Conservation (phyloP, 176 grass and related monocot genomes). For the Dactylis glomerata region DNA sequence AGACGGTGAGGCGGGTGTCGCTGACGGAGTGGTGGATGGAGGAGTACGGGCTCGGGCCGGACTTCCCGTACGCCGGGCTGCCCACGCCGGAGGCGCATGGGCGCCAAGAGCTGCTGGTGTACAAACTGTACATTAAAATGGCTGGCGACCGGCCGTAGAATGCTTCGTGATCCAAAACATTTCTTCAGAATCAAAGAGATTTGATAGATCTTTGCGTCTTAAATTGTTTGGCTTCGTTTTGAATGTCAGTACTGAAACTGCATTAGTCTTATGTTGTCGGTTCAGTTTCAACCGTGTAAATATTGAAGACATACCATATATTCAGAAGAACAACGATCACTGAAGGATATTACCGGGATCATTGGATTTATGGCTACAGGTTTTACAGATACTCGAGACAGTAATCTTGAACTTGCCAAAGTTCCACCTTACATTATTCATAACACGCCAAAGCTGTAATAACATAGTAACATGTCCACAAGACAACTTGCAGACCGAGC, state of each 20-base stretch:
- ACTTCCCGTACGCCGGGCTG: slow-evolving; percentile 2
- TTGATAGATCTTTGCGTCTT: neutral
- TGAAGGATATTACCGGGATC: too few species aligned
- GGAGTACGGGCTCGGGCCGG: slow-evolving; percentile 22
- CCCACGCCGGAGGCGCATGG: neutral
- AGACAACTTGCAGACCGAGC: neutral
- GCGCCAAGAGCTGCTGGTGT: neutral
- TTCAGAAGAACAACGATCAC: too few species aligned
- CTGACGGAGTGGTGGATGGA: slow-evolving; percentile 41
- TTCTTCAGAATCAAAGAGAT: neutral
- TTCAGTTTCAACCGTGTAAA: too few species aligned
- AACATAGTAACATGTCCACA: neutral
- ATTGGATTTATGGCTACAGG: too few species aligned
- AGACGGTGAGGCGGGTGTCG: neutral
- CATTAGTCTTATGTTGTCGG: neutral
- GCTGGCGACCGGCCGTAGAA: neutral
- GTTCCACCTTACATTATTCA: slow-evolving; percentile 28
- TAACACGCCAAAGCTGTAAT: neutral
- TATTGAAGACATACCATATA: too few species aligned
- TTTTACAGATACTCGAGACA: neutral
- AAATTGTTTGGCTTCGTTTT: neutral
- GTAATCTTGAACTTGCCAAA: neutral
- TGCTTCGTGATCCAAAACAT: neutral
- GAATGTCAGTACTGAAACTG: neutral
- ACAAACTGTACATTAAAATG: slow-evolving; percentile 31